phyloP scores from a whole-genome alignment of 495 filamentous ascomycete species.

The Aspergillus mulundensis region DNA sequence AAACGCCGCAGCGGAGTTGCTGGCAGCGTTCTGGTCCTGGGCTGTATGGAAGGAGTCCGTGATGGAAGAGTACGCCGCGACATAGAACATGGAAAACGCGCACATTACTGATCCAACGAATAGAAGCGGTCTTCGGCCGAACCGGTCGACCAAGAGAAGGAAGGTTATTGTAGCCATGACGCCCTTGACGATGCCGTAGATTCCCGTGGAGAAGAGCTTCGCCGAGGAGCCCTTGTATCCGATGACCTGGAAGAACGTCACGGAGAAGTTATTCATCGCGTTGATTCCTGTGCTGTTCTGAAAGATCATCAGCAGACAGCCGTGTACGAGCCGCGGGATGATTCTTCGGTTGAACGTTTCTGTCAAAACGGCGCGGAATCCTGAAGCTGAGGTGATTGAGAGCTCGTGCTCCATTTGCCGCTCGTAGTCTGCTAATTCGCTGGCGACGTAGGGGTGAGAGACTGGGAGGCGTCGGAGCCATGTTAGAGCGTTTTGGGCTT shows the following conservation, averaged over 20 bases:
- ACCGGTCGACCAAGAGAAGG: slow-evolving; percentile 64
- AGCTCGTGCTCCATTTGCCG: slow-evolving; percentile 53
- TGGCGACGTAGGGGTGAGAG: slow-evolving; percentile 60
- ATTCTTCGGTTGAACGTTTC: slow-evolving; percentile 23
- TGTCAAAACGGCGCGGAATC: slow-evolving; percentile 53
- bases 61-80: too few relatives aligned
- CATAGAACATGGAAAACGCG: not conserved
- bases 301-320: slow-evolving; percentile 63
- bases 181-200: slow-evolving; percentile 52
- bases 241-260: slow-evolving; percentile 56
- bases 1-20: too few relatives aligned
- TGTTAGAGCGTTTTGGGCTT: slow-evolving; percentile 56
- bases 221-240: slow-evolving; percentile 42
- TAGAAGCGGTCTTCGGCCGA: slow-evolving; percentile 65
- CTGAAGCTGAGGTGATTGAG: slow-evolving; percentile 57
- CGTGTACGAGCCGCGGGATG: slow-evolving; percentile 60
- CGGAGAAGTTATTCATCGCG: slow-evolving; percentile 63
- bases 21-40: too few relatives aligned
- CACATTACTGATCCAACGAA: slow-evolving; percentile 54
- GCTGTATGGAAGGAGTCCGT: too few relatives aligned
- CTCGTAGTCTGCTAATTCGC: slow-evolving; percentile 61
- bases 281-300: slow-evolving; percentile 67
- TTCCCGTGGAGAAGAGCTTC: slow-evolving; percentile 41
- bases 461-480: slow-evolving; percentile 59
- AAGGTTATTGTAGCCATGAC: slow-evolving; percentile 59